Evolutionary conservation across 2,329 filamentous ascomycete species (phyloP).

Genomic region (Juglanconis oblonga): DNA sequence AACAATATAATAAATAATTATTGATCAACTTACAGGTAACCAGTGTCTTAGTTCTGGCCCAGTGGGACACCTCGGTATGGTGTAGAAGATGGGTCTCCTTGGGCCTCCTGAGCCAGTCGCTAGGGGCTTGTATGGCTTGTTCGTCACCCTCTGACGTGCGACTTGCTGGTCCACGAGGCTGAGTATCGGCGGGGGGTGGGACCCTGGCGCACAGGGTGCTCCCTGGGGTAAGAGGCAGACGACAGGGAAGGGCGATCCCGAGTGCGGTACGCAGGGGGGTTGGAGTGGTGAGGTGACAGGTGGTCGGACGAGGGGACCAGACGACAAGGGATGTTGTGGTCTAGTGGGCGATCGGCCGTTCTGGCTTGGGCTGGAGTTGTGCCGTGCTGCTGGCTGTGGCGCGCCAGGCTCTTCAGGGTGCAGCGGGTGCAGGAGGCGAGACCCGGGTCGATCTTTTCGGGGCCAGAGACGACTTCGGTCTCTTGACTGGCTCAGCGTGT

Average conservation of each 20-base stretch:
- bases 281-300: background rate
- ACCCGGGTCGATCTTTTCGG: slow-evolving; percentile 17
- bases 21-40: slow-evolving; percentile 11
- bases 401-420: background rate
- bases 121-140: slow-evolving; percentile 17
- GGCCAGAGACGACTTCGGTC: background rate
- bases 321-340: slow-evolving; percentile 9
- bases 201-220: slow-evolving; percentile 2
- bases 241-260: slow-evolving; percentile 6
- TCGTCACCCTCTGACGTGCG: slow-evolving; percentile 19
- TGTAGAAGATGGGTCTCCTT: slow-evolving; percentile 8
- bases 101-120: slow-evolving; percentile 16
- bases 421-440: slow-evolving; percentile 15
- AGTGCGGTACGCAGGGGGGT: slow-evolving; percentile 1
- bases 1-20: background rate
- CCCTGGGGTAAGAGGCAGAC: background rate
- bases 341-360: slow-evolving; percentile 17
- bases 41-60: slow-evolving; percentile 7
- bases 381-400: slow-evolving; percentile 5
- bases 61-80: slow-evolving; percentile 14
- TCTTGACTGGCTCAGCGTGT: slow-evolving; percentile 18
- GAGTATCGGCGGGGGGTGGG: slow-evolving; percentile 15
- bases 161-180: slow-evolving; percentile 19
- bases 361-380: slow-evolving; percentile 12
- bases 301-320: background rate